Evolutionary conservation across 1,284 basidiomycete genomes (phyloP), one percentile per base, ranked within the genome.

Genomic region (Pseudozyma flocculosa): DNA sequence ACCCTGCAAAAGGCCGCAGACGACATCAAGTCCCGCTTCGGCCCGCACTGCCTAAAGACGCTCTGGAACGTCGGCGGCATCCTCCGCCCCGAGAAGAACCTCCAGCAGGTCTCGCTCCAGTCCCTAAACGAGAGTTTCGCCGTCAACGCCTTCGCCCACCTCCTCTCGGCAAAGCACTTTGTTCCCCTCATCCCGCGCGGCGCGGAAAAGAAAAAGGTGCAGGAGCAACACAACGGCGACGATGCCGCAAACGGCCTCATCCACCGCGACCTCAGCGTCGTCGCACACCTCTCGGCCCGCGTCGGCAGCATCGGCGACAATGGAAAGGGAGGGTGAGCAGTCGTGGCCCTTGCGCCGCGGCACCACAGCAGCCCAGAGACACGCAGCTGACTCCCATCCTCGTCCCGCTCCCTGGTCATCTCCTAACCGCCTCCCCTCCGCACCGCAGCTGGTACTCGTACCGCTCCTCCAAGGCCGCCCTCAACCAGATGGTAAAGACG

Each of bases 401-500:
- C n/a, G n/a, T n/a, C n/a, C n/a, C n/a, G n/a, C n/a, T n/a, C n/a
- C n/a, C n/a, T n/a, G n/a, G n/a, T 29, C 7, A 29, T 29, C 11
- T 29, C 26, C 26, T 29, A 11, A 7, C 26, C 7, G 7, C 26
- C 26, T 29, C 7, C 11, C 26, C 11, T 29, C 26, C 7, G 5
- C 26, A 7, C 26, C 26, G 26, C 8, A 85, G 81, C 26, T 88
- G 87, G 87, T 88, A 86, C 75, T 86, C 84, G 23, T 88, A 88
- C 74, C 83, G 87, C 40, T 81, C 86, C 50, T 87, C 86, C 49
- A 89, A 89, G 75, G 85, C 87, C 0, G 87, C 87, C 40, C 81
- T 88, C 53, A 88, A 89, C 72, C 87, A 88, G 75, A 81, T 86
- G 43, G 80, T 88, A 70, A 84, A 84, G 54, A 87, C 85, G 2